Evolutionary conservation across 495 filamentous ascomycete genomes (phyloP).

Genomic region (Penicillium waksmanii): DNA sequence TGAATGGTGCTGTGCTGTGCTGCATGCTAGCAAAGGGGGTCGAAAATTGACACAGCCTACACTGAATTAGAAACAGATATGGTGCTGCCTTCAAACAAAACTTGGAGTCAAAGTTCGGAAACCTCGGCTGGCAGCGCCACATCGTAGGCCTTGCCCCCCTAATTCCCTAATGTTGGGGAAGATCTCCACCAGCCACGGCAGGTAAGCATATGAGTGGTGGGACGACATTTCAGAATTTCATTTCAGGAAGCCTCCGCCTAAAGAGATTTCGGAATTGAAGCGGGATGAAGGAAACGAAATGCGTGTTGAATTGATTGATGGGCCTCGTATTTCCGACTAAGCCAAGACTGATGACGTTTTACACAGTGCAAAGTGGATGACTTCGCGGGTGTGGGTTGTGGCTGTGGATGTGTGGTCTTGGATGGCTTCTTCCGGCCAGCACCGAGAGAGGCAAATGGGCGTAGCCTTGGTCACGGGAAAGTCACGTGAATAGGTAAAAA

Average conservation of each 20-base stretch:
- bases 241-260: background rate
- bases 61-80: conserved; percentile 19
- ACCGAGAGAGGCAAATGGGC: conserved; percentile 12
- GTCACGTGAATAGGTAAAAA: background rate
- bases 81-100: conserved; percentile 15
- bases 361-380: background rate
- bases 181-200: conserved; percentile 14
- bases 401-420: background rate
- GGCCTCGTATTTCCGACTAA: background rate
- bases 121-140: conserved; percentile 14
- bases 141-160: background rate
- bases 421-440: conserved; percentile 4
- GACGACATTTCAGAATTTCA: background rate
- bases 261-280: background rate
- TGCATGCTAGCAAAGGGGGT: background rate
- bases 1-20: background rate
- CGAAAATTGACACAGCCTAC: conserved; percentile 12
- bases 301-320: conserved; percentile 4
- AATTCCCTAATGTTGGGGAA: conserved; percentile 13
- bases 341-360: conserved; percentile 12
- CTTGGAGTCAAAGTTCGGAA: conserved; percentile 10
- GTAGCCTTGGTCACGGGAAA: no score
- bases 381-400: background rate
- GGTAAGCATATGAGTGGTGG: conserved; percentile 3
- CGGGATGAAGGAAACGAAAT: background rate